A percentile compares a stretch with the other conserved stretches of the same genome.
Conservation (phyloP, 2,329 filamentous ascomycete genomes). For the Lachnellula arida region DNA sequence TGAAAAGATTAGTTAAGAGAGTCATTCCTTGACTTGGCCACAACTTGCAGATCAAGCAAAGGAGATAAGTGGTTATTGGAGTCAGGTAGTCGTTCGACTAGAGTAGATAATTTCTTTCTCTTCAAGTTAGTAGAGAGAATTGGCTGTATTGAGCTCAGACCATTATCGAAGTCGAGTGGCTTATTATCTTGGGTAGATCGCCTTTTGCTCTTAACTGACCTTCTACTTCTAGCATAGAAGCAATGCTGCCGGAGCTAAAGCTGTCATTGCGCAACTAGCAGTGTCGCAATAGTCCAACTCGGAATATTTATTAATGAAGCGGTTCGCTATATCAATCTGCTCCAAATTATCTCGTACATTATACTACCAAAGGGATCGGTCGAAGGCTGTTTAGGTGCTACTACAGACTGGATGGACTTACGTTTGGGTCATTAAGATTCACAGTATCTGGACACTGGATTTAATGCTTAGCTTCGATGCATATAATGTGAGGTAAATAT, state of each 20-base stretch:
- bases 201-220: no score
- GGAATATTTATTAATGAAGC: constrained; percentile 33
- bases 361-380: neutral
- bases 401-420: neutral
- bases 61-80: no score
- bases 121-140: no score
- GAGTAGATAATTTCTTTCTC: no score
- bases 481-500: neutral
- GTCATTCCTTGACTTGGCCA: no score
- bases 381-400: no score
- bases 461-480: constrained; percentile 23
- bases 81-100: no score
- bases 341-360: constrained; percentile 48
- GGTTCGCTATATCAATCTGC: constrained; percentile 52
- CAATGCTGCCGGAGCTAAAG: constrained; percentile 41
- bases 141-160: constrained; percentile 56
- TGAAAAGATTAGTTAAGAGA: no score
- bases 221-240: constrained; percentile 56
- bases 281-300: constrained; percentile 24
- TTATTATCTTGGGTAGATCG: no score
- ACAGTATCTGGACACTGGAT: neutral
- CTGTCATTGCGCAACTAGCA: constrained; percentile 18
- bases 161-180: constrained; percentile 60
- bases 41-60: no score
- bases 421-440: constrained; percentile 3